Conservation (phyloP, 176 grass and related monocot genomes). For the Typha latifolia region DNA sequence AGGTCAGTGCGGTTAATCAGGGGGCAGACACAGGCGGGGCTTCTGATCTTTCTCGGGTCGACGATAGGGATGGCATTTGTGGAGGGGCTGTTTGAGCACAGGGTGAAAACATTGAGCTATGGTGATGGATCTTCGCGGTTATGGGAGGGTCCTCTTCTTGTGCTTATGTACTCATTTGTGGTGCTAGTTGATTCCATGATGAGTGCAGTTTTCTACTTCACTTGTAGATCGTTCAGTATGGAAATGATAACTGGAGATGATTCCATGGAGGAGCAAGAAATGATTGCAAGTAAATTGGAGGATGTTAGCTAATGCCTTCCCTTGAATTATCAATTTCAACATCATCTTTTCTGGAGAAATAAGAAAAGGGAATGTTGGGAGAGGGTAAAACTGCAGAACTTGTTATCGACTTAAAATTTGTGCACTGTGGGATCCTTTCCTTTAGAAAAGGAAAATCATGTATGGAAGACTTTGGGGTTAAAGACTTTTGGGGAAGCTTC, state of each 20-base stretch:
- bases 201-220: slow-evolving; percentile 90
- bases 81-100: slow-evolving; percentile 87
- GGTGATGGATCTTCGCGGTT: slow-evolving; percentile 75
- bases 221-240: slow-evolving; percentile 56
- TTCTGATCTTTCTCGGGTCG: slow-evolving; percentile 81
- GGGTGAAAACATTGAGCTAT: slow-evolving; percentile 92
- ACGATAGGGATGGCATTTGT: slow-evolving; percentile 72
- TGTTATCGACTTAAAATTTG: not conserved
- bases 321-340: slow-evolving; percentile 5
- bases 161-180: slow-evolving; percentile 89
- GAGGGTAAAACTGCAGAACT: not conserved
- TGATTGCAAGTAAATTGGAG: slow-evolving; percentile 14
- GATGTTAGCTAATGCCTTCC: slow-evolving; percentile 6
- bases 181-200: slow-evolving; percentile 87
- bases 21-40: slow-evolving; percentile 74
- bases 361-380: not conserved
- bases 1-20: slow-evolving; percentile 60
- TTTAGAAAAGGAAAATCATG: not conserved
- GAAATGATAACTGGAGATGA: slow-evolving; percentile 34
- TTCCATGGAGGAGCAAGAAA: slow-evolving; percentile 7
- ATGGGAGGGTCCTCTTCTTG: slow-evolving; percentile 86
- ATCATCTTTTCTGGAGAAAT: not conserved
- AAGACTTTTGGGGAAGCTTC: too few species aligned
- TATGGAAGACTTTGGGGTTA: too few species aligned
- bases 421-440: not conserved